Base-by-base conservation (phyloP, 768 basidiomycete genomes). In the Leccinum fibrillosum region DNA sequence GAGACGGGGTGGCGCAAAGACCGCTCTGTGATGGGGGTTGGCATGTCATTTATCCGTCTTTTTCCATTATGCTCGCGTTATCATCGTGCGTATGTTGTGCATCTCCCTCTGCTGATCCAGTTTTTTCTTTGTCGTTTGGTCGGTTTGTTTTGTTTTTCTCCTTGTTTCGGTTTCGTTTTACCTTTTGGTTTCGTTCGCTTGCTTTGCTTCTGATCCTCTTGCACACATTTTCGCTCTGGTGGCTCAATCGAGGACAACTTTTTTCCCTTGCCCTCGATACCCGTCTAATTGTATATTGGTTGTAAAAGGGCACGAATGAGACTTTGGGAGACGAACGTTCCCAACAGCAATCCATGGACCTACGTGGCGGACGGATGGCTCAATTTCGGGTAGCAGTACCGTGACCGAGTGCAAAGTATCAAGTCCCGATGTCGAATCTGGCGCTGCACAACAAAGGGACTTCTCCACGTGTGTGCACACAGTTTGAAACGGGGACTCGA, bases 281-380 rank as follows among this genome's bases (percentile, higher is more conserved):
- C n/a, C n/a, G n/a, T n/a, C n/a, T n/a, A n/a, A n/a, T n/a, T n/a
- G n/a, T n/a, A n/a, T n/a, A n/a, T n/a, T n/a, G n/a, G n/a, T n/a
- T n/a, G n/a, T n/a, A n/a, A n/a, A 93, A 68, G 5, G 83, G 70
- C 8, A 78, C 60, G 26, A 70, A 64, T 37, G n/a, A 47, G 57
- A 54, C 48, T 45, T 57, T 21, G 63, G 52, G 28, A 59, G 32
- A 42, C 54, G 79, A 1, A 93, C 72, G 62, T 89, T 86, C 4
- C 81, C 77, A 10, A 92, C 70, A 5, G 82, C 77, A 17, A 94
- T 74, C 92, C 93, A 97, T n/a, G 78, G 65, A 17, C 81, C 86
- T 4, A 77, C 59, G 51, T 69, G 68, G 58, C 53, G 69, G 39
- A 64, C 58, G 23, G 61, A 65, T 13, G 62, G 57, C 15, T 35